A percentile compares a stretch with the other conserved stretches of the same genome.
Conservation (phyloP, 495 filamentous ascomycete genomes). For the Podospora didyma region DNA sequence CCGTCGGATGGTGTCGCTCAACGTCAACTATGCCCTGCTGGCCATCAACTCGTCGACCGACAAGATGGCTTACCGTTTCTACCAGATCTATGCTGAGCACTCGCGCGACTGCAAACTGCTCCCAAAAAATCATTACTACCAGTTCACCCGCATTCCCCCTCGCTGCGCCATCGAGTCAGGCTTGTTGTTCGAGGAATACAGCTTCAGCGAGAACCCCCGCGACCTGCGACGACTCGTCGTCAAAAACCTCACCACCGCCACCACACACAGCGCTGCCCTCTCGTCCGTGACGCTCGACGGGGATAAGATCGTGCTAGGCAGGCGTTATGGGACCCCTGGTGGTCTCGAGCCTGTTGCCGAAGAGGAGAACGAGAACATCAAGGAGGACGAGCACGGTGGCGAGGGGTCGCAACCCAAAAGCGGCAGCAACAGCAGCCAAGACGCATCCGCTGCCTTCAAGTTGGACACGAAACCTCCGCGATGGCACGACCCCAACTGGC, state of each 20-base stretch:
- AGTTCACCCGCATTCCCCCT: background rate
- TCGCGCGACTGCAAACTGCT: slow-evolving; percentile 21
- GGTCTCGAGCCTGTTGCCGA: background rate
- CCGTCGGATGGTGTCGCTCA: slow-evolving; percentile 21
- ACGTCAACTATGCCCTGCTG: slow-evolving; percentile 36
- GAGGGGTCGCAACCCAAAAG: too few relatives aligned
- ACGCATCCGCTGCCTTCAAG: background rate
- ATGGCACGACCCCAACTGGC: slow-evolving; percentile 27
- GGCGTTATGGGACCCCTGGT: too few relatives aligned
- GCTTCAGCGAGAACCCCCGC: slow-evolving; percentile 27
- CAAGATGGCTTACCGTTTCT: slow-evolving; percentile 28
- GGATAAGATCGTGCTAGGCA: too few relatives aligned
- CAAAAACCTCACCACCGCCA: slow-evolving; percentile 29
- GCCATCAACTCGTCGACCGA: slow-evolving; percentile 29
- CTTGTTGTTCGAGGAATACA: slow-evolving; percentile 25
- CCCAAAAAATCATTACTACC: slow-evolving; percentile 20
- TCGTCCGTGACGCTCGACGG: slow-evolving; percentile 7
- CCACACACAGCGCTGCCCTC: slow-evolving; percentile 25
- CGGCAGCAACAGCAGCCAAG: too few relatives aligned
- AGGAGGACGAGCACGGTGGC: background rate
- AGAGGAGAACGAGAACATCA: background rate
- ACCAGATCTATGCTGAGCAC: slow-evolving; percentile 19
- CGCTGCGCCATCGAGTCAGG: background rate
- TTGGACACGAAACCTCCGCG: slow-evolving; percentile 20
- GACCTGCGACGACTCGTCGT: slow-evolving; percentile 30